Percentiles rank a stretch among this genome's conserved stretches.
These are phyloP conservation scores for Trichoderma erinaceum DNA, from an alignment of 495 filamentous ascomycete genomes.

Conservation along the genomic window DNA sequence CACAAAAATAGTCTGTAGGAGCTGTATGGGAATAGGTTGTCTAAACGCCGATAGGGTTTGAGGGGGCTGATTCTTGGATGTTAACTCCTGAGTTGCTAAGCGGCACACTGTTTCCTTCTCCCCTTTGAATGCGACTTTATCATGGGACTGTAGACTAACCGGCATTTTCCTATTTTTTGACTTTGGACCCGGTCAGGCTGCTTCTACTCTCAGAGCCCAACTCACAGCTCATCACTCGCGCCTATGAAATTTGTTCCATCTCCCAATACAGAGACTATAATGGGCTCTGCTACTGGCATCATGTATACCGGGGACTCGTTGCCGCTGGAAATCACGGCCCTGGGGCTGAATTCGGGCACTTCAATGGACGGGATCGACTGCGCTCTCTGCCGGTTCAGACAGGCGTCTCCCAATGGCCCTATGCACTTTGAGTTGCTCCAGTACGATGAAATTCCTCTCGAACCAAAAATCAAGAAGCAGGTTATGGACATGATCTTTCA, in stretches of 20 bases:
- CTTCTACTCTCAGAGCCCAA: neutral
- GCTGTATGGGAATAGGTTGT: neutral
- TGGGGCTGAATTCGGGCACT: constrained; percentile 47
- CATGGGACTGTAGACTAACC: neutral
- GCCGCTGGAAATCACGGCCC: constrained; percentile 40
- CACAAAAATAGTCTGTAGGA: neutral
- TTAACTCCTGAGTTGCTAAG: neutral
- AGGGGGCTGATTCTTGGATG: neutral
- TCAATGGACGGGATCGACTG: constrained; percentile 49
- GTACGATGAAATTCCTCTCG: constrained; percentile 42
- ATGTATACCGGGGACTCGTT: constrained; percentile 8
- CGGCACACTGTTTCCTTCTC: neutral
- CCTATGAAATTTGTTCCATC: constrained; percentile 4
- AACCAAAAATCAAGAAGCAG: constrained; percentile 47
- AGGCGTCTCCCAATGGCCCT: constrained; percentile 41
- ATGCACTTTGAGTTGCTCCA: constrained; percentile 46
- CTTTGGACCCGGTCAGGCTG: too few relatives aligned
- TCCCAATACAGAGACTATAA: constrained; percentile 16
- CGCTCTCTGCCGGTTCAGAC: constrained; percentile 44
- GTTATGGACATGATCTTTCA: constrained; percentile 51
- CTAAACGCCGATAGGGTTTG: neutral
- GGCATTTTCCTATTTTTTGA: neutral
- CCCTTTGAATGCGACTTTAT: neutral
- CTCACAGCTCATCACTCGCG: neutral
- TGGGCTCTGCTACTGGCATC: constrained; percentile 11